Percentiles rank a stretch among this genome's conserved stretches.
phyloP scores from a whole-genome alignment of 108 stramenopile genomes.

The Pseudonitzschia pungens region DNA sequence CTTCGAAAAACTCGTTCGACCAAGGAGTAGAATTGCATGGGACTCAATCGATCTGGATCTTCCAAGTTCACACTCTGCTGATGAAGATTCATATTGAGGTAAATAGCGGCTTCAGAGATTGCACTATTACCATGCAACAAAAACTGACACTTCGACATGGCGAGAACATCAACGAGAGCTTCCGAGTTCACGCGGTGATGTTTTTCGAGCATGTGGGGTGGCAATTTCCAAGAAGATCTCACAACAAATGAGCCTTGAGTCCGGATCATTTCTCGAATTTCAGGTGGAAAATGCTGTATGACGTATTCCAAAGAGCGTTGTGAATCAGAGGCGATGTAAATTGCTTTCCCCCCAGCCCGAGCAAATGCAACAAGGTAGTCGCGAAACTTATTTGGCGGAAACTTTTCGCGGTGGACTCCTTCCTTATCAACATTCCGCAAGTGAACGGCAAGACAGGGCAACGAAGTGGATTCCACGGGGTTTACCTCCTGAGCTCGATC shows the following conservation, averaged over 20 bases:
- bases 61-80: conserved; percentile 41
- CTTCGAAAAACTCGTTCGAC: conserved; percentile 23
- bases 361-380: conserved; percentile 35
- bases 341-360: conserved; percentile 25
- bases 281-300: conserved; percentile 9
- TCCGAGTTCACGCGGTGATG: conserved; percentile 53
- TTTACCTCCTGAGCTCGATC: conserved; percentile 25
- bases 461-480: conserved; percentile 10
- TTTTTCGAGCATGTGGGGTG: conserved; percentile 32
- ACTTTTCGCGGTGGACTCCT: conserved; percentile 25
- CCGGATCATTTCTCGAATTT: conserved; percentile 16
- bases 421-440: conserved; percentile 51
- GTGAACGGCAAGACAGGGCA: conserved; percentile 42
- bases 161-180: conserved; percentile 43
- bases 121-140: conserved; percentile 47
- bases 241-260: conserved; percentile 32
- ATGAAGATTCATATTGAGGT: conserved; percentile 41
- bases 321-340: conserved; percentile 49
- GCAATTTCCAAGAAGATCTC: conserved; percentile 38
- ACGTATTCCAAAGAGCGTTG: conserved; percentile 21
- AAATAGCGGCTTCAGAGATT: conserved; percentile 44
- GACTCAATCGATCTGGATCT: conserved; percentile 24
- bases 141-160: conserved; percentile 47
- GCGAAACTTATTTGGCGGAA: conserved; percentile 30
- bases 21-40: conserved; percentile 20